Percentiles rank a stretch among this genome's conserved stretches.
Conservation (phyloP, 2,329 filamentous ascomycete species). For the Dothideomycetidae sp. region DNA sequence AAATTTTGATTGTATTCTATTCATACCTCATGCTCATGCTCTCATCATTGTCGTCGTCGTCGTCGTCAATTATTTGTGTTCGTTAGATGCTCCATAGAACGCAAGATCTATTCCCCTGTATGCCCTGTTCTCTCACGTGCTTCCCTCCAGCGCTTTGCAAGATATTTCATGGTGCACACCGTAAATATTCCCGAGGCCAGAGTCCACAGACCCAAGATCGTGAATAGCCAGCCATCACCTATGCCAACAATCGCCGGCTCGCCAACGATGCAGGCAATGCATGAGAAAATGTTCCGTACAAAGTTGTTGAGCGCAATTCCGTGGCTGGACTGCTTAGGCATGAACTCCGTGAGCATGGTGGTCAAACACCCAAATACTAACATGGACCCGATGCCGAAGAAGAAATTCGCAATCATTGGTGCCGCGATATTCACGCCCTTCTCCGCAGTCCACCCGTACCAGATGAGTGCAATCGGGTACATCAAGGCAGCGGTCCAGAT, state of each 20-base stretch:
- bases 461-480: slow-evolving; percentile 56
- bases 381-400: slow-evolving; percentile 65
- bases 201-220: slow-evolving; percentile 29
- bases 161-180: slow-evolving; percentile 23
- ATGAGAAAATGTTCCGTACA: slow-evolving; percentile 62
- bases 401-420: slow-evolving; percentile 24
- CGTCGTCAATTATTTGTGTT: too few species aligned
- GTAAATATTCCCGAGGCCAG: slow-evolving; percentile 17
- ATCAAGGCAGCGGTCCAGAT: slow-evolving; percentile 59
- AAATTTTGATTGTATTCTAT: too few species aligned
- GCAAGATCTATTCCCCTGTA: too few species aligned
- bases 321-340: slow-evolving; percentile 54
- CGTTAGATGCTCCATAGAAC: too few species aligned
- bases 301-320: slow-evolving; percentile 76
- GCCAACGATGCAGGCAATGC: slow-evolving; percentile 54
- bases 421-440: slow-evolving; percentile 35
- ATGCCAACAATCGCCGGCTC: slow-evolving; percentile 57
- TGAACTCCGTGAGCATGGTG: slow-evolving; percentile 76
- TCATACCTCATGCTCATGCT: too few species aligned
- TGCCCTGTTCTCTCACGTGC: slow-evolving; percentile 1
- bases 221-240: slow-evolving; percentile 65
- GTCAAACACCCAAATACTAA: slow-evolving; percentile 59
- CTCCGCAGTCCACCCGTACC: slow-evolving; percentile 62
- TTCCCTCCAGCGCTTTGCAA: slow-evolving; percentile 20
- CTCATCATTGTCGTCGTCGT: too few species aligned